phyloP scores from a whole-genome alignment of 768 basidiomycete species.

The Antrodiella citrinella region DNA sequence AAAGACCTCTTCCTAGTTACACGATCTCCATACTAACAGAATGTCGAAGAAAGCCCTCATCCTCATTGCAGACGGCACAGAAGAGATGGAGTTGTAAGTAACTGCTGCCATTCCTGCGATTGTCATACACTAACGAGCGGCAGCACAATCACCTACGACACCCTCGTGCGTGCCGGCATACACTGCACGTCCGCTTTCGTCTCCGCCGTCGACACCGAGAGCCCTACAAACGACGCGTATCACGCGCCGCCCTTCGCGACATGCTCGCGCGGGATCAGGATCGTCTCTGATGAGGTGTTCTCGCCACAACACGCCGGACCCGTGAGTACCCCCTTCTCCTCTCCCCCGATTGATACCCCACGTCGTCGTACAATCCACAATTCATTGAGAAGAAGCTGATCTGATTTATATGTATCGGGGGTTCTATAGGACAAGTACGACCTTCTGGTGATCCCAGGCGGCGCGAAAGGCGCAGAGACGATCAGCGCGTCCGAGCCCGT shows the following conservation, averaged over 20 bases:
- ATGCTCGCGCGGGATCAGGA: conserved; percentile 67
- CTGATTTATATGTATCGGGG: too few relatives aligned
- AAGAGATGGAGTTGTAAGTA: conserved; percentile 86
- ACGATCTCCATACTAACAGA: background rate
- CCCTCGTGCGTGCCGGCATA: conserved; percentile 70
- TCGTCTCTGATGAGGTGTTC: conserved; percentile 52
- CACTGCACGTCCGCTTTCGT: conserved; percentile 55
- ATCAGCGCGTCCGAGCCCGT: conserved; percentile 53
- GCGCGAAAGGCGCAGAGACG: conserved; percentile 69
- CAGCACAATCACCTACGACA: conserved; percentile 78
- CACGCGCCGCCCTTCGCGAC: conserved; percentile 42
- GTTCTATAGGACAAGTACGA: conserved; percentile 54
- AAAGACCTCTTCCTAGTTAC: too few relatives aligned
- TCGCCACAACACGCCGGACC: conserved; percentile 18
- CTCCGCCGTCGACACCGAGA: conserved; percentile 21
- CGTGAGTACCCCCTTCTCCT: conserved; percentile 9
- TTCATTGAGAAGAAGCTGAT: background rate
- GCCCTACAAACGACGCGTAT: conserved; percentile 15
- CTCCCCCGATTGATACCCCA: background rate
- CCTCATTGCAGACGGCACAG: conserved; percentile 74
- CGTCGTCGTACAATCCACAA: background rate
- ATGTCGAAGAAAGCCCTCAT: conserved; percentile 42
- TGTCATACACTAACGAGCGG: conserved; percentile 2
- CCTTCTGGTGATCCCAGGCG: conserved; percentile 68
- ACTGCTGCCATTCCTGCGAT: background rate